Base-by-base conservation (phyloP, 352 stramenopile species). In the Phytopythium delawarense region DNA sequence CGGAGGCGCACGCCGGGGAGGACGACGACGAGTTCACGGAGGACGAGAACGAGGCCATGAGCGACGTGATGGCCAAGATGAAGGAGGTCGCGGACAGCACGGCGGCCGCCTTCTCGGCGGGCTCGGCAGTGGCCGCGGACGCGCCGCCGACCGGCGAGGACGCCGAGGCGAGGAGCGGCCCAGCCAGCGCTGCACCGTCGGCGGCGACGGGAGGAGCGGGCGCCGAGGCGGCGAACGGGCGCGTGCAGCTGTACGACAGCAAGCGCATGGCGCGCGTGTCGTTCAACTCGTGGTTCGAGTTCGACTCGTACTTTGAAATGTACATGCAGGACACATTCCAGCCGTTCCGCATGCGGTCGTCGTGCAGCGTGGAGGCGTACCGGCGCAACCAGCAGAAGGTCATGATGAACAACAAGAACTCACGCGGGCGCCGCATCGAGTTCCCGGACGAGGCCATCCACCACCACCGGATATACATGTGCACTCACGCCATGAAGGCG, bases 391-490 rank as follows among this genome's bases (percentile, higher is more conserved):
- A 91, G 65, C 84, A 91, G 59, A 93, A 93, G 67, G 82, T 91
- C 51, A 93, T 91, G 84, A 82, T 91, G 51, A 93, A 88, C 63
- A 91, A 93, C 70, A 93, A 93, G 68, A 91, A 87, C 70, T 91
- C 84, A 45, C 80, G 84, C 53, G 84, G 81, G 35, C 76, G 82
- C 32, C 79, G 84, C 50, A 88, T 89, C 35, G 84, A 93, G 65
- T 93, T 93, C 39, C 84, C 84, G 7, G 84, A 93, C 60, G 70
- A 79, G 45, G 84, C 84, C 50, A 89, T 91, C 66, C 84, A 93
- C 62, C 84, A 93, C 68, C 84, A 93, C 62, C 84, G 84, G 76
- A 93, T 93, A 86, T 93, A 93, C 67, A 93, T 93, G 84, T 93
- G 84, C 71, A 93, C 84, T 49, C 84, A 93, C 70, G 84, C 84